Conservation (phyloP, 345 rosid species). For the Diplotaxis tenuifolia region DNA sequence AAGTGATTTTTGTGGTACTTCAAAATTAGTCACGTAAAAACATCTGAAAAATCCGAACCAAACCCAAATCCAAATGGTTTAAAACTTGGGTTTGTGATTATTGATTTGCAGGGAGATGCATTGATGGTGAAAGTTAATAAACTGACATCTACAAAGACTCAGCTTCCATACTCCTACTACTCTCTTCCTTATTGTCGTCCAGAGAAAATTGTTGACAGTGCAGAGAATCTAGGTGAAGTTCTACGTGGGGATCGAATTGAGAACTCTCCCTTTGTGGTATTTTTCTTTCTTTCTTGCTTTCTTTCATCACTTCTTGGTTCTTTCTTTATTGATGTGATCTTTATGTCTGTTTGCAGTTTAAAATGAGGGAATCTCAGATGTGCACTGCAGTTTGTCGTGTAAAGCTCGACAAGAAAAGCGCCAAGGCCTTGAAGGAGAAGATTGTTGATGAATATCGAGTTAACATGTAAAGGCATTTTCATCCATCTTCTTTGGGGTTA, state of each 20-base stretch:
- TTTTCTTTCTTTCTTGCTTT: neutral
- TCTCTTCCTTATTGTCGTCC: conserved; percentile 74
- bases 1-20: too few relatives aligned
- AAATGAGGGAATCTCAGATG: conserved; percentile 77
- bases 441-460: conserved; percentile 82
- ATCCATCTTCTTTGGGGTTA: neutral
- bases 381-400: conserved; percentile 58
- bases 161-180: conserved; percentile 84
- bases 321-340: neutral
- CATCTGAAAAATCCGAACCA: neutral
- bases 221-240: conserved; percentile 95
- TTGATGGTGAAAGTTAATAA: conserved; percentile 92
- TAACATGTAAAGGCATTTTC: conserved; percentile 54
- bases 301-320: neutral
- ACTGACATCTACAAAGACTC: conserved; percentile 84
- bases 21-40: too few relatives aligned
- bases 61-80: neutral
- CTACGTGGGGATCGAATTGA: conserved; percentile 91
- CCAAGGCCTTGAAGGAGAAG: conserved; percentile 75
- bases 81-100: too few relatives aligned
- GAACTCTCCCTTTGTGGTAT: conserved; percentile 79
- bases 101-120: conserved; percentile 54
- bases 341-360: conserved; percentile 48
- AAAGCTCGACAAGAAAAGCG: conserved; percentile 51
- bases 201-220: conserved; percentile 59